Evolutionary conservation across 202 grass and related monocot species (phyloP), one percentile per base, ranked within the genome.

Genomic region (Musa balbisiana): DNA sequence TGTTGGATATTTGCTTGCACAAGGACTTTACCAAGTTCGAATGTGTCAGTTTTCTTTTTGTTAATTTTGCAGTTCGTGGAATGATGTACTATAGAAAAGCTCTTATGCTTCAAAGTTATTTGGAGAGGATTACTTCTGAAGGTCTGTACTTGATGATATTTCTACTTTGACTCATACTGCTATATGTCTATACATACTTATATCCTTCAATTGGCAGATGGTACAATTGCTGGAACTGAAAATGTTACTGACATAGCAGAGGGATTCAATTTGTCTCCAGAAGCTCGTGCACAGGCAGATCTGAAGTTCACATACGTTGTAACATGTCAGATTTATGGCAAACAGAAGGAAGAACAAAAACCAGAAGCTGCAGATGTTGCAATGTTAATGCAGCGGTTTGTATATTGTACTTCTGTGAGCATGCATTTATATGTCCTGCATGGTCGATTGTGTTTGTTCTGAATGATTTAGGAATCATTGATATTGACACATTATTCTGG

Each of bases 81-180:
- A 96, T 96, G 92, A 96, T 96, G 92, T 96, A 96, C 82, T 96
- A 96, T 17, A 90, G 92, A 69, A 96, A 96, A 77, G 92, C 92
- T 60, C 90, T 96, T 73, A 92, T 96, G 90, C 80, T 96, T 62
- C 92, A 96, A 80, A 96, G 75, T 82, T 88, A 96, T 86, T 81
- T 92, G 81, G 92, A 96, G 85, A 92, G 81, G 76, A 80, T 83
- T 54, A 81, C 77, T 55, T 89, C 86, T 84, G 90, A 92, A 97
- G 90, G 93, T 97, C 77, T 51, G 49, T 26, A 10, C 33, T 72
- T 25, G 8, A 3, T 51, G 27, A 56, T 59, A 16, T 64, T 13
- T 51, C 55, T 64, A 15, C 15, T 26, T n/a, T 10, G 26, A 9
- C 13, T 73, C 51, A n/a, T 53, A 1, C 53, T 73, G 11, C 15